A percentile compares a stretch with the other conserved stretches of the same genome.
Conservation (phyloP, 2,329 filamentous ascomycete genomes). For the Gnomoniopsis smithogilvyi region DNA sequence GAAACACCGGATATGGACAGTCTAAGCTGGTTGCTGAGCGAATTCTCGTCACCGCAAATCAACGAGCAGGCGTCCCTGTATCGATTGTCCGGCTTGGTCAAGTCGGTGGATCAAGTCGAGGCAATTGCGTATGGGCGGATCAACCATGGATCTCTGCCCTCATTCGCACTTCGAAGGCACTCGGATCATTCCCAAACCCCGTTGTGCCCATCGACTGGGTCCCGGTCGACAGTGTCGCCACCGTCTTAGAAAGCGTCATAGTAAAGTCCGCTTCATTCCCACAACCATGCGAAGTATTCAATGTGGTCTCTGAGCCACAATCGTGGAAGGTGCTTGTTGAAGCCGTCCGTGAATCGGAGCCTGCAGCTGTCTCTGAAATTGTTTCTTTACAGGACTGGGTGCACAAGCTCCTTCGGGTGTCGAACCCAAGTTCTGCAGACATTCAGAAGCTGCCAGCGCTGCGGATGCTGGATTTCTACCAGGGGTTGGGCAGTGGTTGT, state of each 20-base stretch:
- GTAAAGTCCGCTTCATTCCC: not conserved
- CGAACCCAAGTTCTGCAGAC: not conserved
- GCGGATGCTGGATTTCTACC: constrained; percentile 1
- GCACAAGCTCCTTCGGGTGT: not conserved
- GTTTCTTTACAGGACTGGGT: not conserved
- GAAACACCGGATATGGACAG: constrained; percentile 21
- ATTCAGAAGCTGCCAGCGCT: not conserved
- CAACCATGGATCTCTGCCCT: constrained; percentile 24
- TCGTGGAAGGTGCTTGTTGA: not conserved
- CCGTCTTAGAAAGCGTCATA: not conserved
- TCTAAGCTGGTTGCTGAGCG: constrained; percentile 22
- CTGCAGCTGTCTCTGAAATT: not conserved
- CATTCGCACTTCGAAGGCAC: constrained; percentile 17
- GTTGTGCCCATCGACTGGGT: constrained; percentile 20
- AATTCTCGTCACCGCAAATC: constrained; percentile 15
- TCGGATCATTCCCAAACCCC: constrained; percentile 11
- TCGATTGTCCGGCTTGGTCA: constrained; percentile 21
- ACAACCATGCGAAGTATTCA: not conserved
- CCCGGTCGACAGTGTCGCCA: constrained; percentile 16
- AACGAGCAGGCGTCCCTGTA: constrained; percentile 15
- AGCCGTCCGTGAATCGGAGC: not conserved
- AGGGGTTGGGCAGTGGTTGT: not conserved
- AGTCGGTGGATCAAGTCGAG: constrained; percentile 16
- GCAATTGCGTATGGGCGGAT: constrained; percentile 17
- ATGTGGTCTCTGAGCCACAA: not conserved